These are phyloP conservation scores for Powellomyces hirtus DNA, from an alignment of 192 early-diverging fungal genomes.

Conservation along the genomic window DNA sequence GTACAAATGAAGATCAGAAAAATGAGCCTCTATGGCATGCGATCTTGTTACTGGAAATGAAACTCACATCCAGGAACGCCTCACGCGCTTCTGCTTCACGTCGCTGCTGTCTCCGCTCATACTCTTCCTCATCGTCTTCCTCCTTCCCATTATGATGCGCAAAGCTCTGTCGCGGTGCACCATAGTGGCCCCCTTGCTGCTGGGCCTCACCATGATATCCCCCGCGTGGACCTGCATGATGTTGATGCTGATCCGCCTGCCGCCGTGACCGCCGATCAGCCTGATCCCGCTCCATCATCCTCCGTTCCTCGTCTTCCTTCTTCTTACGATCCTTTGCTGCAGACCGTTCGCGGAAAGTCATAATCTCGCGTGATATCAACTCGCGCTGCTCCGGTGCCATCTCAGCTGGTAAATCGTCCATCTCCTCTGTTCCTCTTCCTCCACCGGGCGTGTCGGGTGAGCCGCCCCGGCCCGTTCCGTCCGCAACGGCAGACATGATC, in stretches of 20 bases:
- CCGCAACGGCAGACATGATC: conserved; percentile 10
- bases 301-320: conserved; percentile 47
- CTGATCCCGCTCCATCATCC: conserved; percentile 14
- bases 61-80: conserved; percentile 42
- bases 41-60: neutral
- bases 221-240: neutral
- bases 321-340: conserved; percentile 54
- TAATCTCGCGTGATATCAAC: conserved; percentile 56
- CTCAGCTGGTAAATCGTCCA: conserved; percentile 49
- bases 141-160: neutral
- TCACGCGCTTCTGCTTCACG: conserved; percentile 39
- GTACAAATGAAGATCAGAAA: conserved; percentile 1
- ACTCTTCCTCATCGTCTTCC: conserved; percentile 49
- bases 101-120: conserved; percentile 43
- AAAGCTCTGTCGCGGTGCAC: neutral
- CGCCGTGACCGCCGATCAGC: neutral
- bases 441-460: conserved; percentile 1
- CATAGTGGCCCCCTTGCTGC: neutral
- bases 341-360: conserved; percentile 62
- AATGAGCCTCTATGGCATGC: neutral
- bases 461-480: neutral
- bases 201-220: neutral
- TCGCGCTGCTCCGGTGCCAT: conserved; percentile 57
- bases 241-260: neutral
- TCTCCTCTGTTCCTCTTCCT: conserved; percentile 28